Base-by-base conservation (phyloP, 2,329 filamentous ascomycete species). In the Neoarthrinium moseri region DNA sequence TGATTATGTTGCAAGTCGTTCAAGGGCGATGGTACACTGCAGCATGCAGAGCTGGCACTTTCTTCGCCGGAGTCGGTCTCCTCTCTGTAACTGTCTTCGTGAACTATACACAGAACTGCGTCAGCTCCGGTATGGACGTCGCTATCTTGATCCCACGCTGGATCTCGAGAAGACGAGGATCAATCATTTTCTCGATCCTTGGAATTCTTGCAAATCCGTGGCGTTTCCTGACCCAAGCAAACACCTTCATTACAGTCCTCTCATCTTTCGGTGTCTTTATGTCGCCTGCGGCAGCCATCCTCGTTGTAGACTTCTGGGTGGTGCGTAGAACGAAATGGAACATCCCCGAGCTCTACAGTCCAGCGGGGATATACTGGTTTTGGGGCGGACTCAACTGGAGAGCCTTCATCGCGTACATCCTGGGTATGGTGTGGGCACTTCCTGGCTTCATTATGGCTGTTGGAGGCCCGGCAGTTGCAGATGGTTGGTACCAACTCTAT, bases 241-340 rank as follows among this genome's bases (percentile, higher is more conserved):
- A 22, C 15, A 48, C 47, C 13, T 55, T 55, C 41, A 52, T 50
- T 35, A 45, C 53, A 15, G 55, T 57, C 2, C 46, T 57, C 4
- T 51, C 45, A 7, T 51, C 52, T 2, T 55, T 56, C 21, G 54
- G 55, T 6, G 45, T 56, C 20, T 57, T 57, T 29, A 40, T 56
- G 12, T 49, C 46, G 17, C 55, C 52, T 7, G 46, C 54, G 6
- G 48, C 47, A 10, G 47, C 51, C 5, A 48, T 57, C 20, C 32
- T 55, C 8, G 47, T 54, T 32, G 47, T 49, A n/a, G 52, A 55
- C 29, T 56, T 51, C 34, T 51, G 50, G 52, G 29, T 53, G 13
- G 52, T 56, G 1, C 48, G 53, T 17, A 45, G 40, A 20, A 48
- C 49, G 22, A 42, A 46, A 13, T 52, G 51, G 45, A 55, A 52